Percentiles rank a stretch among this genome's conserved stretches.
These are phyloP conservation scores for Xylaria sp. DNA, from an alignment of 2,329 filamentous ascomycete genomes.

Conservation along the genomic window DNA sequence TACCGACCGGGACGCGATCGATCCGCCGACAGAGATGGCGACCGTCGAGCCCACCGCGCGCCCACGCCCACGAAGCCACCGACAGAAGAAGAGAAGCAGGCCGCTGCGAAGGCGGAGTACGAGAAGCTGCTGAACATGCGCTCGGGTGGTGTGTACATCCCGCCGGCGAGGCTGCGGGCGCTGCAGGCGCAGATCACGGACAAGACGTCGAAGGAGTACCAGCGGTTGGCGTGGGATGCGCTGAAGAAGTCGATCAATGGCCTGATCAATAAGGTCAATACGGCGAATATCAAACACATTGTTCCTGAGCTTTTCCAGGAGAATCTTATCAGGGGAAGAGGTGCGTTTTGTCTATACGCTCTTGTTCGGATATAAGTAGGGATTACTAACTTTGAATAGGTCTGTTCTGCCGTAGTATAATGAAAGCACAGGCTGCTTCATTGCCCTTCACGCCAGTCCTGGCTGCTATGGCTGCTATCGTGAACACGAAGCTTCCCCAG, in stretches of 20 bases:
- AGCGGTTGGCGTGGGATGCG: constrained; percentile 98
- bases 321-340: constrained; percentile 85
- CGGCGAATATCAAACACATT: constrained; percentile 95
- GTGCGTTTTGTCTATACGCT: constrained; percentile 32
- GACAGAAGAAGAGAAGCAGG: constrained; percentile 80
- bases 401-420: constrained; percentile 90
- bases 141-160: constrained; percentile 94
- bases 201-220: constrained; percentile 92
- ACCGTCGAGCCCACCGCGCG: constrained; percentile 19
- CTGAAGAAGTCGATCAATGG: constrained; percentile 99
- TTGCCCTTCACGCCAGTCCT: constrained; percentile 96
- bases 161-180: constrained; percentile 81
- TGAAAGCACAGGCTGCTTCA: constrained; percentile 96
- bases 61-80: constrained; percentile 34
- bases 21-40: constrained; percentile 11
- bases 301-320: constrained; percentile 94
- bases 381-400: constrained; percentile 9
- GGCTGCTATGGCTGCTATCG: constrained; percentile 89
- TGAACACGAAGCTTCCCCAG: constrained; percentile 94
- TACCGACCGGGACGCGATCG: constrained; percentile 25
- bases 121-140: constrained; percentile 88
- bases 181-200: constrained; percentile 96
- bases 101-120: constrained; percentile 84
- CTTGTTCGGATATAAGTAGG: too few species aligned
- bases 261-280: constrained; percentile 98